A percentile compares a stretch with the other conserved stretches of the same genome.
These are phyloP conservation scores for Yamadazyma friedrichii DNA, from an alignment of 1,139 yeast species.

Conservation along the genomic window DNA sequence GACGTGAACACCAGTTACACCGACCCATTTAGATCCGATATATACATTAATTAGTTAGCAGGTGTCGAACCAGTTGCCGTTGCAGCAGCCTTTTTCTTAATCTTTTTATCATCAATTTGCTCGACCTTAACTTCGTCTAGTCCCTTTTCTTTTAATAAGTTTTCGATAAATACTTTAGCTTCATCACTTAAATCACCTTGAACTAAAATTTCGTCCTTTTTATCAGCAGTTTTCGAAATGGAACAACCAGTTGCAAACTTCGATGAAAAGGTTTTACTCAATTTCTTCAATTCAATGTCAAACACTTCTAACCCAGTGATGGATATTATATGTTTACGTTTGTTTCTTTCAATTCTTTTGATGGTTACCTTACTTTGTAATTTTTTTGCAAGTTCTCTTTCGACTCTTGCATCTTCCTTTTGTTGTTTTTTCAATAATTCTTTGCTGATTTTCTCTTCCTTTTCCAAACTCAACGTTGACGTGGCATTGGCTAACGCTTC, in stretches of 20 bases:
- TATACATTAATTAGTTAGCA: no score
- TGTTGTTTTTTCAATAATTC: slow-evolving; percentile 84
- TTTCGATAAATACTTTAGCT: slow-evolving; percentile 73
- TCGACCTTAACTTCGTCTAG: slow-evolving; percentile 84
- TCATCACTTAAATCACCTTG: slow-evolving; percentile 97
- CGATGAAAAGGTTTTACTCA: slow-evolving; percentile 88
- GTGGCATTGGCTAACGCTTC: slow-evolving; percentile 53
- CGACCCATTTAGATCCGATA: no score
- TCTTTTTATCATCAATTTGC: slow-evolving; percentile 77
- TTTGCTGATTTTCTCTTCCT: slow-evolving; percentile 77
- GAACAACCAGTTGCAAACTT: slow-evolving; percentile 97
- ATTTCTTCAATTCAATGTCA: slow-evolving; percentile 84
- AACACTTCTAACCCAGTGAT: slow-evolving; percentile 87
- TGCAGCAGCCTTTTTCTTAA: slow-evolving; percentile 51
- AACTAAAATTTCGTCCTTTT: slow-evolving; percentile 85
- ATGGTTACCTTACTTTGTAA: slow-evolving; percentile 76
- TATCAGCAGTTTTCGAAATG: slow-evolving; percentile 89
- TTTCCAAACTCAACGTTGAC: slow-evolving; percentile 62
- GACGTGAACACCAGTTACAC: no score
- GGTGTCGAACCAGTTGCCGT: not conserved
- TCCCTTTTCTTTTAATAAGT: slow-evolving; percentile 77
- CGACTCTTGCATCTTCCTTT: slow-evolving; percentile 86
- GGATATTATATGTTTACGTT: slow-evolving; percentile 84
- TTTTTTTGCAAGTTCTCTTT: slow-evolving; percentile 78
- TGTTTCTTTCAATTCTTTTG: slow-evolving; percentile 87